Evolutionary conservation across 331 rosid genomes (phyloP).

Genomic region (Acacia concinna): DNA sequence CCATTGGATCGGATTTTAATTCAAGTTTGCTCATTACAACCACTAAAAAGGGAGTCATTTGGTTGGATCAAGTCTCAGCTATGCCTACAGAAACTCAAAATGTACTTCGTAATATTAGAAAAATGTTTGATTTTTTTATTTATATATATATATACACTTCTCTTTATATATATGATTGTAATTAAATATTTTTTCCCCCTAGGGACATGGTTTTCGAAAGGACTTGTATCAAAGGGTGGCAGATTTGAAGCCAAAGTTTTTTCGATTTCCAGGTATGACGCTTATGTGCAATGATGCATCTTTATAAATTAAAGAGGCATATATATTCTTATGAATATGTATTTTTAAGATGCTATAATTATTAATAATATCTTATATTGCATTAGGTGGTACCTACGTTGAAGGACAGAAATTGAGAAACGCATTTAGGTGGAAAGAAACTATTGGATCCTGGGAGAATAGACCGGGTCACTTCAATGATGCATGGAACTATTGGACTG

Average conservation of each 20-base stretch:
- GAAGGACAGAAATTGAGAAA: not conserved
- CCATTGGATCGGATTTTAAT: not conserved
- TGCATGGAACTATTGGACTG: not conserved
- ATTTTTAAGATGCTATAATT: not conserved
- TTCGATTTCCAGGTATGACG: not conserved
- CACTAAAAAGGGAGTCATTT: not conserved
- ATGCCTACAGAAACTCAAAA: not conserved
- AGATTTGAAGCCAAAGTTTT: not conserved
- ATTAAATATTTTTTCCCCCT: not conserved
- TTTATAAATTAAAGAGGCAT: too few species aligned
- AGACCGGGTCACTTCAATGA: not conserved
- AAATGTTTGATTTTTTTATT: not conserved
- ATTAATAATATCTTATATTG: not conserved
- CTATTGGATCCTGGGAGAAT: not conserved
- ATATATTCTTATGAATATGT: too few species aligned
- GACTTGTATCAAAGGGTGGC: slow-evolving; percentile 1
- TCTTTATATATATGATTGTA: not conserved
- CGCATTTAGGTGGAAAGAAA: not conserved
- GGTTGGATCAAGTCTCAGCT: slow-evolving; percentile 7
- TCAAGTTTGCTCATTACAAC: not conserved
- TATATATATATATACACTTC: not conserved
- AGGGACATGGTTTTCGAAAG: not conserved
- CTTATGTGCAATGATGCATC: not conserved
- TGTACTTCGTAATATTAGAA: not conserved
- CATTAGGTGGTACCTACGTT: not conserved